Evolutionary conservation across 2,329 filamentous ascomycete species (phyloP), one percentile per base, ranked within the genome.

Genomic region (Curvularia sp.): DNA sequence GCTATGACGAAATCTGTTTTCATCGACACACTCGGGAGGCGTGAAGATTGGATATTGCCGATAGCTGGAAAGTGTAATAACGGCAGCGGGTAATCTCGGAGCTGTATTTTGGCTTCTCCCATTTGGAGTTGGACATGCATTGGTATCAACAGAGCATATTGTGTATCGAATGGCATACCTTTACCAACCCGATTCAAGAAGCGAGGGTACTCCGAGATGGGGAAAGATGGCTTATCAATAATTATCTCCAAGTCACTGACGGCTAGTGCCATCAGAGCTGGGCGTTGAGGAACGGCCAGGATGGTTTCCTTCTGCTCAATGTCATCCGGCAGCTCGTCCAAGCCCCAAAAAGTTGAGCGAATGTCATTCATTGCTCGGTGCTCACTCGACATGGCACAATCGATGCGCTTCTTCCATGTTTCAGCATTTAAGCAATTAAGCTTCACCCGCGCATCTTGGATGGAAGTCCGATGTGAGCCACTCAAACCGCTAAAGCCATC

Each of bases 121-220:
- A 97, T 93, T 59, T 91, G 91, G 61, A 99, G 84, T 64, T 92
- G 88, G 2, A 99, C 84, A 75, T 90, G 91, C 88, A 97, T 92
- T 0, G 95, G 96, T 10, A 99, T 82, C 18, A 99, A 83, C 19
- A 99, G 82, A 9, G 92, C 88, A 74, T 98, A 99, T 71, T 94
- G 83, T 86, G 93, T 99, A 70, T 96, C 89, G 61, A 87, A 84
- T 1, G 95, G 95, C 87, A 99, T 96, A 1, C 95, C 95, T 79
- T 99, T 99, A n/a, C 95, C 95, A 57, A 98, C 89, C 47, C 87
- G 86, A 72, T 97, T 86, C 25, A 99, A 81, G 73, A 96, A 99
- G 15, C 90, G 86, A 0, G 94, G 91, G 53, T 94, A 87, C 12
- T 97, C 88, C 2, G 86, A 83, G 58, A 96, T 81, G 0, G 93